A percentile compares a stretch with the other conserved stretches of the same genome.
Conservation (phyloP, 2,329 filamentous ascomycete species). For the Colletotrichum sp. region DNA sequence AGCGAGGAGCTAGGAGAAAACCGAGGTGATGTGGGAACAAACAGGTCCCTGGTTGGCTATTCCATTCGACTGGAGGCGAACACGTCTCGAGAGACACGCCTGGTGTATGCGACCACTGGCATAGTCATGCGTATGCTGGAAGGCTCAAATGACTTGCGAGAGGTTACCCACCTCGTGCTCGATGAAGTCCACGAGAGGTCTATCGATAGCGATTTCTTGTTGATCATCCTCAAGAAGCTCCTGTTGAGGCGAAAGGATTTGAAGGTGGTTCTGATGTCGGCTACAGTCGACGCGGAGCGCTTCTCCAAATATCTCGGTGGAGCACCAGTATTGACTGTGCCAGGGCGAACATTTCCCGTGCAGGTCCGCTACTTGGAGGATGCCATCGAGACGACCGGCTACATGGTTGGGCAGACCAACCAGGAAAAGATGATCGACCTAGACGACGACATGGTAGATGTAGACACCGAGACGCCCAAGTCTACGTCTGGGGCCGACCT, state of each 20-base stretch:
- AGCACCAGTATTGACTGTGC: constrained; percentile 88
- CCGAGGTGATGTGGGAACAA: constrained; percentile 80
- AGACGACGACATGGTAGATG: constrained; percentile 63
- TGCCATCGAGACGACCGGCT: constrained; percentile 85
- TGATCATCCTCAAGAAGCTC: constrained; percentile 88
- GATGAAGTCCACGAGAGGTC: constrained; percentile 97
- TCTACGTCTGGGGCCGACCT: constrained; percentile 60
- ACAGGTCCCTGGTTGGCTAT: constrained; percentile 87
- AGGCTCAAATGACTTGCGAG: constrained; percentile 81
- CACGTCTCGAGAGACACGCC: constrained; percentile 77
- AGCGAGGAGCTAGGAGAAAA: constrained; percentile 93
- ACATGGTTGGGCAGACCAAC: constrained; percentile 53
- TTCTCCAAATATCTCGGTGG: constrained; percentile 89
- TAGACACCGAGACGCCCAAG: constrained; percentile 49
- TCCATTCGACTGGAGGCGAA: constrained; percentile 93
- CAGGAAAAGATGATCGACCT: constrained; percentile 64
- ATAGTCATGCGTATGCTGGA: constrained; percentile 99
- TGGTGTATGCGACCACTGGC: constrained; percentile 88
- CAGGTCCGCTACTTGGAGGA: constrained; percentile 89
- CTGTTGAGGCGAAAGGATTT: constrained; percentile 78
- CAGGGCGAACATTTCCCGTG: constrained; percentile 92
- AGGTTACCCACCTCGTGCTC: constrained; percentile 93
- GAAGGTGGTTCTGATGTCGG: constrained; percentile 96
- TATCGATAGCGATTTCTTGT: constrained; percentile 94
- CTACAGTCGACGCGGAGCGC: constrained; percentile 89